Base-by-base conservation (phyloP, 768 basidiomycete species). In the Leccinum incarnatum region DNA sequence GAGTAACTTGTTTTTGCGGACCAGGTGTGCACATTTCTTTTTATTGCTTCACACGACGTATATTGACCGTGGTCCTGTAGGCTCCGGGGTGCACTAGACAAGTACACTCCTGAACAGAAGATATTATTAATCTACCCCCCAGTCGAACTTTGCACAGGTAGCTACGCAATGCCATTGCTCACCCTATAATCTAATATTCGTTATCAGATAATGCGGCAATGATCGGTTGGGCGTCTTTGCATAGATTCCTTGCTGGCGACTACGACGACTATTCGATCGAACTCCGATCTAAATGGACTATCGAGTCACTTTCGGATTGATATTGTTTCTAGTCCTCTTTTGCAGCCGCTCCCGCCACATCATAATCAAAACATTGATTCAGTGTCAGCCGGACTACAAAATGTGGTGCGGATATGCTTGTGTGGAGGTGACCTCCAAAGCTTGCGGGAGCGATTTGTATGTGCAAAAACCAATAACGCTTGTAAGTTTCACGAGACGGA, bases 221-320 rank as follows among this genome's bases (percentile, higher is more conserved):
- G 96, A 91, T 98, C 63, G 96, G 83, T 2, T 96, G 89, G 91
- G 90, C 95, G 4, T 87, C 91, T 0, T 88, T 95, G 81, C 76
- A 87, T 65, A 84, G 94, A 12, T 90, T 97, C 61, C 77, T 88
- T 25, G 76, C 75, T 1, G 76, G 76, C 4, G 85, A 88, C 57
- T 74, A 79, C 47, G 88, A 88, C 65, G 76, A 81, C 8, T 92
- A 87, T 62, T 76, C 79, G 23, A 77, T 89, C 14, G 80, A 81
- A 21, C 74, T 88, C 7, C 76, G 79, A 32, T 75, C 90, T 15
- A 88, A 87, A 69, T 98, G 95, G 95, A 83, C 80, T 53, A 82
- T 96, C 17, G 88, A 92, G 64, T 53, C 58, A 5, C 62, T 65
- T 48, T n/a, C 54, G 2, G 49, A 51, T 10, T 42, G 32, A 34